Evolutionary conservation across 768 basidiomycete species (phyloP).

Genomic region (Naganishia vaughanmartiniae): DNA sequence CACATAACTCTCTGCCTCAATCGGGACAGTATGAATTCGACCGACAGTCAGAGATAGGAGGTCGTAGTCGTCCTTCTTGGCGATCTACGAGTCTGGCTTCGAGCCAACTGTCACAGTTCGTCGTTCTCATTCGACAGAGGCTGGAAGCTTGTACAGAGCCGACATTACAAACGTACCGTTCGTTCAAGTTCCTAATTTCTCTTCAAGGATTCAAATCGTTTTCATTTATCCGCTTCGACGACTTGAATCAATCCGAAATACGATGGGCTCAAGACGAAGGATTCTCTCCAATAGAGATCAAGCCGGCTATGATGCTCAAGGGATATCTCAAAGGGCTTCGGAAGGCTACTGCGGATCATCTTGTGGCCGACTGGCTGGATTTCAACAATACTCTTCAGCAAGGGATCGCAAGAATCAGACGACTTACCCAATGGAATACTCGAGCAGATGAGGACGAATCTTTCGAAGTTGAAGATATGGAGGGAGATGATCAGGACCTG

Average conservation of each 20-base stretch:
- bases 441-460: neutral
- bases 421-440: neutral
- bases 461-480: neutral
- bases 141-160: neutral
- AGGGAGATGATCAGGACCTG: neutral
- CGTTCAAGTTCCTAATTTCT: neutral
- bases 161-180: neutral
- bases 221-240: neutral
- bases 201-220: neutral
- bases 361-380: neutral
- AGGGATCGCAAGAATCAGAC: neutral
- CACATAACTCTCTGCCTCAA: neutral
- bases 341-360: neutral
- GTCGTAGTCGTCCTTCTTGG: neutral
- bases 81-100: neutral
- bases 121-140: neutral
- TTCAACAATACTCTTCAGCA: neutral
- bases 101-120: neutral
- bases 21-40: neutral
- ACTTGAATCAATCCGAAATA: neutral
- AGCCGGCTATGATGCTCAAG: neutral
- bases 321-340: neutral
- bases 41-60: neutral
- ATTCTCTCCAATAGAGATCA: neutral
- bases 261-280: neutral